phyloP scores from a whole-genome alignment of 805 yeast species.

The Yarrowia sp. region DNA sequence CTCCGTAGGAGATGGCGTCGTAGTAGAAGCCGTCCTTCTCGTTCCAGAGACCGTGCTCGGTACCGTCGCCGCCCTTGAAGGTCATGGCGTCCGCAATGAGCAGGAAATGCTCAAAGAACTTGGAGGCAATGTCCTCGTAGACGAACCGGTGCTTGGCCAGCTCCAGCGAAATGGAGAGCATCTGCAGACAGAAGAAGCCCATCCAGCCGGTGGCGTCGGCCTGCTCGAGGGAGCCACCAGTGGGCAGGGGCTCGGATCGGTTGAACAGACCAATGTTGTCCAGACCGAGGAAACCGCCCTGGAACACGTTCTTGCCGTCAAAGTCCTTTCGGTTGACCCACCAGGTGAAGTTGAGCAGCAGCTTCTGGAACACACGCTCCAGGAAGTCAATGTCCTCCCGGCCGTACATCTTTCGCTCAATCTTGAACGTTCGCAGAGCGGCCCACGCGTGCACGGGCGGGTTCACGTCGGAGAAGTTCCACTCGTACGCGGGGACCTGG shows the following conservation, averaged over 20 bases:
- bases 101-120: constrained; percentile 90
- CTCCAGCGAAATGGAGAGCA: constrained; percentile 92
- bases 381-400: constrained; percentile 78
- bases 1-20: constrained; percentile 87
- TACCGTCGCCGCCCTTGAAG: constrained; percentile 58
- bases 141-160: constrained; percentile 83
- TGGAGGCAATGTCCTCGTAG: constrained; percentile 92
- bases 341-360: constrained; percentile 91
- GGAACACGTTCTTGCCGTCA: constrained; percentile 87
- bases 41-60: constrained; percentile 80
- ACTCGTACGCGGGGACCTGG: constrained; percentile 95
- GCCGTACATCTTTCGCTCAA: constrained; percentile 87
- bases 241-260: constrained; percentile 90
- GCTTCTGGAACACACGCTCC: constrained; percentile 91
- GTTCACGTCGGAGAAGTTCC: constrained; percentile 95
- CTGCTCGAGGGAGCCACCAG: constrained; percentile 88
- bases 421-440: constrained; percentile 82
- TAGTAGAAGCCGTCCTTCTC: constrained; percentile 87
- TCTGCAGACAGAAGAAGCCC: constrained; percentile 89
- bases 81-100: constrained; percentile 95
- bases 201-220: constrained; percentile 98
- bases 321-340: constrained; percentile 94
- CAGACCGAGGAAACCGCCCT: constrained; percentile 91
- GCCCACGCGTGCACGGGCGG: constrained; percentile 99
- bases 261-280: constrained; percentile 94